These are phyloP conservation scores for Dioscorea zingiberensis DNA, from an alignment of 106 monocot species.

Conservation along the genomic window DNA sequence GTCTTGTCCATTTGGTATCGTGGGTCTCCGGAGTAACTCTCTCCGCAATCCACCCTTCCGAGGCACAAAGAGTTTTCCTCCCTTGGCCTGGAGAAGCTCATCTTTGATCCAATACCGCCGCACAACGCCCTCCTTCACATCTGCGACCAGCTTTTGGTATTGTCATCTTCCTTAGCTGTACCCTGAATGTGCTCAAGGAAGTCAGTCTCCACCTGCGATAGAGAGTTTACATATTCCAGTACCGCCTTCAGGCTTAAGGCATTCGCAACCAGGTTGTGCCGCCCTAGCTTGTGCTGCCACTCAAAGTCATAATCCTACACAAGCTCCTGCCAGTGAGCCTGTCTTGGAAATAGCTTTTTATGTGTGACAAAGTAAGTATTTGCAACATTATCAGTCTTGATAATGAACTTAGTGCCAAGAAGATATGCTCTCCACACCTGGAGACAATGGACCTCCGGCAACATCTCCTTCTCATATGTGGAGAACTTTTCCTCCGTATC, in stretches of 20 bases:
- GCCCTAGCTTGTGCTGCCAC: too few species aligned
- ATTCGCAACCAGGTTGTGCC: too few species aligned
- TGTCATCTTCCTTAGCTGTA: not conserved
- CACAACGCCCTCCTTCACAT: not conserved
- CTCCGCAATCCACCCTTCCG: not conserved
- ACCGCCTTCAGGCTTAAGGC: not conserved
- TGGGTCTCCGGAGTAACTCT: not conserved
- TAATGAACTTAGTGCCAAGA: not conserved
- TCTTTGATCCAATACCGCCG: not conserved
- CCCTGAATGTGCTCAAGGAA: not conserved
- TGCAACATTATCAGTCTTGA: not conserved
- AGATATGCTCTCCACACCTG: not conserved
- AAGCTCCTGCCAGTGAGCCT: slow-evolving; percentile 1
- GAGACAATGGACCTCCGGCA: not conserved
- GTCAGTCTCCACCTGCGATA: not conserved
- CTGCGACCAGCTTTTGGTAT: not conserved
- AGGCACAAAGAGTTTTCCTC: not conserved
- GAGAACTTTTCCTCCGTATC: slow-evolving; percentile 2
- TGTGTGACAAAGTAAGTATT: not conserved
- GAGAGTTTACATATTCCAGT: not conserved
- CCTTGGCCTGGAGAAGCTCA: not conserved
- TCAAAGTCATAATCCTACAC: not conserved
- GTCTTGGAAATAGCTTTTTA: not conserved
- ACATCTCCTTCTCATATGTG: not conserved
- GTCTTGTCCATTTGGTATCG: not conserved